Evolutionary conservation across 768 basidiomycete genomes (phyloP).

Genomic region (Xerocomellus chrysenteron): DNA sequence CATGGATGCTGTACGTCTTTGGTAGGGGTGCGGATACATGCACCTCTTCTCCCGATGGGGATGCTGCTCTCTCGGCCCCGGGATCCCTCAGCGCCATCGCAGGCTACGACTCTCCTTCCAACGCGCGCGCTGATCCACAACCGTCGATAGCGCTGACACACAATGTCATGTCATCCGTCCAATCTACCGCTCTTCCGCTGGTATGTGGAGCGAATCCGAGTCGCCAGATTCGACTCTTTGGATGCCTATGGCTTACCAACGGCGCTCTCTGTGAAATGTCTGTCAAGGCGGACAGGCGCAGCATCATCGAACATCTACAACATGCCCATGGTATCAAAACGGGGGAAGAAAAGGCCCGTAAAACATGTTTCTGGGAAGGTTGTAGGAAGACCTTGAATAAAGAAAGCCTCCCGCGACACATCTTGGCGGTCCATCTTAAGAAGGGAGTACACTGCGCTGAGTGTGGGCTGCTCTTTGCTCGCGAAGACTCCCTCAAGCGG

Average conservation of each 20-base stretch:
- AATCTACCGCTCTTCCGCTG: neutral
- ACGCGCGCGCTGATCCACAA: neutral
- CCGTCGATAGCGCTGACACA: neutral
- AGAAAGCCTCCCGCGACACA: constrained; percentile 30
- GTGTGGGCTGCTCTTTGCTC: constrained; percentile 26
- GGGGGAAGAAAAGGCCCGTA: constrained; percentile 17
- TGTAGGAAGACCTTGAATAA: constrained; percentile 24
- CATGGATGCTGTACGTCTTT: neutral
- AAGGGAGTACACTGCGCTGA: constrained; percentile 7
- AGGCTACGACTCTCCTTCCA: neutral
- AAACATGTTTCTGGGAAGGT: constrained; percentile 18
- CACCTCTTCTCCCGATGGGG: neutral
- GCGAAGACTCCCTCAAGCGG: constrained; percentile 30
- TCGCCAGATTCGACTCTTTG: neutral
- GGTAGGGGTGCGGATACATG: neutral
- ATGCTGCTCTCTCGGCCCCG: neutral
- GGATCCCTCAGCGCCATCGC: neutral
- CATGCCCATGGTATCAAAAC: constrained; percentile 7
- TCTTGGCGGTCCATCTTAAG: constrained; percentile 26
- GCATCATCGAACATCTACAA: constrained; percentile 19
- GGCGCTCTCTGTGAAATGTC: neutral
- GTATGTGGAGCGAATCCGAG: neutral
- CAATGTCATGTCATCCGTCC: neutral
- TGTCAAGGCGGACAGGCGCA: constrained; percentile 14
- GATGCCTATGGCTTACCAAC: constrained; percentile 15